Conservation (phyloP, 176 grass and related monocot species). For the Cenchrus americanus region DNA sequence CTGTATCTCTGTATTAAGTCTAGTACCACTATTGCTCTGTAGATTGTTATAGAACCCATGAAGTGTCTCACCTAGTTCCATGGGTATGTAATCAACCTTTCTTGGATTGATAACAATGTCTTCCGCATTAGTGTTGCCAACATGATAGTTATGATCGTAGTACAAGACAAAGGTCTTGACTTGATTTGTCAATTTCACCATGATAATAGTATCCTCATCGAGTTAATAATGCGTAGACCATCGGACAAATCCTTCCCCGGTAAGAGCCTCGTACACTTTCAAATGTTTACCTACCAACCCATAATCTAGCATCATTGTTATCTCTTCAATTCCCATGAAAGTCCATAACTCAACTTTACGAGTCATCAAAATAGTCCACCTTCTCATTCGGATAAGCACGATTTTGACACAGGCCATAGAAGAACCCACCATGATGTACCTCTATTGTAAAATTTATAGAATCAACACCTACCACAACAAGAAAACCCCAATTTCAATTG, state of each 20-base stretch:
- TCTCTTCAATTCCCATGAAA: neutral
- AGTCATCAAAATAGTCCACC: neutral
- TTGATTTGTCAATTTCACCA: neutral
- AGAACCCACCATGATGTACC: neutral
- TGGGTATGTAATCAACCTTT: no score
- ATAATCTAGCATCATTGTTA: neutral
- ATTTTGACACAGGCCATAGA: neutral
- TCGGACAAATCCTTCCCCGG: neutral
- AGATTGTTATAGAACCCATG: no score
- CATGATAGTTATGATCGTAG: neutral
- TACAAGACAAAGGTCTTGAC: neutral
- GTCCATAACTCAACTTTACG: neutral
- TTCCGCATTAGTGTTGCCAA: neutral
- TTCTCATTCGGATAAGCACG: neutral
- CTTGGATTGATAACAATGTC: neutral
- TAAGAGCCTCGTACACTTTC: neutral
- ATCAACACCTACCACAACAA: no score
- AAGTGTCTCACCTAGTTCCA: no score
- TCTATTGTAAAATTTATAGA: neutral
- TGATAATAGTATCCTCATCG: neutral
- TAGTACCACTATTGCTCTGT: neutral
- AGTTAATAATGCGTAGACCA: neutral
- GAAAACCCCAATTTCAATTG: no score
- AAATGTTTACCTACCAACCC: neutral
- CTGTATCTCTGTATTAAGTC: neutral